These are phyloP conservation scores for Gastrolobium bilobum DNA, from an alignment of 306 rosid genomes.

Conservation along the genomic window DNA sequence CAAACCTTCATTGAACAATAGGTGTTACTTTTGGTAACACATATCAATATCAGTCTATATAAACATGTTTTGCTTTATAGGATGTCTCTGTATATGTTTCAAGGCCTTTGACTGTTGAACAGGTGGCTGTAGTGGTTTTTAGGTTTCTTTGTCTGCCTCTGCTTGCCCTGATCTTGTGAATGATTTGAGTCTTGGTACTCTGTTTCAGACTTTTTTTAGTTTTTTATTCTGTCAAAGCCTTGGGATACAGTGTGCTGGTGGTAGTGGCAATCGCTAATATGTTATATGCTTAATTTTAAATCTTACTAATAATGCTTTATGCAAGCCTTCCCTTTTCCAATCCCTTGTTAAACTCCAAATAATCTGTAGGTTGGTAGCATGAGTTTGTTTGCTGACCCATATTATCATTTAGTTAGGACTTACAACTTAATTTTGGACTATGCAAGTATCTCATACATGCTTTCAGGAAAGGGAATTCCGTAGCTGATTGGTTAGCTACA, in stretches of 20 bases:
- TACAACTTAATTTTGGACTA: neutral
- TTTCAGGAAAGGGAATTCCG: no score
- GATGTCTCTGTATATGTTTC: no score
- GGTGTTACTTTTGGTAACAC: neutral
- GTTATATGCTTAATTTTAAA: neutral
- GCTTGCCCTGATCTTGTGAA: neutral
- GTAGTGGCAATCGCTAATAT: neutral
- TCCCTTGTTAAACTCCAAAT: neutral
- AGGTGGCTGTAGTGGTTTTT: neutral
- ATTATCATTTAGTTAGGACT: neutral
- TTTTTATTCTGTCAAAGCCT: neutral
- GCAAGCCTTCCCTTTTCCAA: neutral
- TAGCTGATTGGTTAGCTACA: no score
- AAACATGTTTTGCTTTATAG: neutral
- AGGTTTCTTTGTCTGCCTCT: neutral
- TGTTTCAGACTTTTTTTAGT: neutral
- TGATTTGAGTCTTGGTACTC: neutral
- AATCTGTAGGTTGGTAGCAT: neutral
- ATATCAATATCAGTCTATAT: neutral
- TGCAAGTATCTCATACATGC: no score
- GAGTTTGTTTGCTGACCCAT: slow-evolving; percentile 12
- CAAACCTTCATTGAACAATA: neutral
- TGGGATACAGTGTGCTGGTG: neutral
- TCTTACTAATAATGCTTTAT: neutral
- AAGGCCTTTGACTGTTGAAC: no score